Conservation (phyloP, 371 early-diverging fungal species). For the Syncephalastrum monosporum region DNA sequence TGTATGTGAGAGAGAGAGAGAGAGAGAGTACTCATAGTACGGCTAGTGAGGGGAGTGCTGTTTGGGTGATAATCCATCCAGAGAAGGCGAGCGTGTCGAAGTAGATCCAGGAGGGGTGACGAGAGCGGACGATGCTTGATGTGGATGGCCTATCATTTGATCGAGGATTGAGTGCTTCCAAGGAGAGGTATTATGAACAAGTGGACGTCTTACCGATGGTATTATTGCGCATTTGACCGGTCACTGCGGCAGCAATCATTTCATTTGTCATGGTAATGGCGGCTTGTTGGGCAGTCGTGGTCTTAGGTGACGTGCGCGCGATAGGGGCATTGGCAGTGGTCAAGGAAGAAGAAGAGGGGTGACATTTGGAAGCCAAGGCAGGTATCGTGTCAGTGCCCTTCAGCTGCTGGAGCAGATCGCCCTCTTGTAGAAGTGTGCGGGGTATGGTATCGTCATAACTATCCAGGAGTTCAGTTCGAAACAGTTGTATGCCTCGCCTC, state of each 20-base stretch:
- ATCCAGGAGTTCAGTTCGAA: constrained; percentile 7
- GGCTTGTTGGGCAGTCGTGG: constrained; percentile 35
- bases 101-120: too few species aligned
- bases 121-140: too few species aligned
- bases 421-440: constrained; percentile 30
- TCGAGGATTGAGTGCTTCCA: not conserved
- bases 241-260: constrained; percentile 41
- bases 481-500: not conserved
- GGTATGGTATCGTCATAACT: constrained; percentile 47
- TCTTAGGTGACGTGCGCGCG: constrained; percentile 20
- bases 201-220: not conserved
- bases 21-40: too few species aligned
- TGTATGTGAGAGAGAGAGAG: too few species aligned
- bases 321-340: constrained; percentile 8
- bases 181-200: too few species aligned
- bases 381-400: constrained; percentile 19
- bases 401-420: too few species aligned
- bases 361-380: constrained; percentile 4
- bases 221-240: constrained; percentile 10
- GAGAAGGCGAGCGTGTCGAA: too few species aligned
- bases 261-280: constrained; percentile 44
- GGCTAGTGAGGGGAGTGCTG: too few species aligned
- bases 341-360: not conserved
- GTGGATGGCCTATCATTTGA: constrained; percentile 23
- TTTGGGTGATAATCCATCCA: too few species aligned